Evolutionary conservation across 1,284 basidiomycete genomes (phyloP).

Genomic region (Sporisorium exsertum): DNA sequence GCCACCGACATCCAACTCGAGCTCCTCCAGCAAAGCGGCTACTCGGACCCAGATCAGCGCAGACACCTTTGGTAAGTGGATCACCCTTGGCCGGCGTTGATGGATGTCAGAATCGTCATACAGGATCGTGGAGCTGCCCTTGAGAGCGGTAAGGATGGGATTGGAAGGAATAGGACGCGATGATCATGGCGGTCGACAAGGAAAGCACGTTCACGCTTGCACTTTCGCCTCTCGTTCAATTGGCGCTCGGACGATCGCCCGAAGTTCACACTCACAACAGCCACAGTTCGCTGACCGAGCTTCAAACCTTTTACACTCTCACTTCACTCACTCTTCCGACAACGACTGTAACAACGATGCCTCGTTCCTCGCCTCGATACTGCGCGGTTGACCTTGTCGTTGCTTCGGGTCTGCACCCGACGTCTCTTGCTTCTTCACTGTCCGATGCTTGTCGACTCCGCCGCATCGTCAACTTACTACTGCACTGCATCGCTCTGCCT

Average conservation of each 20-base stretch:
- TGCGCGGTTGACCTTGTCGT: background rate
- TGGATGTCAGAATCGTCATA: background rate
- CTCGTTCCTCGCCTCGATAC: background rate
- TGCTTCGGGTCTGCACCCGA: background rate
- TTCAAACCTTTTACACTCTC: background rate
- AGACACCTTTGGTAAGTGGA: conserved; percentile 41
- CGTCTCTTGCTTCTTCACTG: background rate
- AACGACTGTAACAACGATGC: background rate
- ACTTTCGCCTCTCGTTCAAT: background rate
- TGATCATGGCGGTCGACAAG: background rate
- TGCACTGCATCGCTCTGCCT: background rate
- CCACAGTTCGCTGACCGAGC: conserved; percentile 9
- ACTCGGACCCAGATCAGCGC: conserved; percentile 20
- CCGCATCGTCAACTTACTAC: background rate
- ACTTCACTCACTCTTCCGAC: background rate
- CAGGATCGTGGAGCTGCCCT: background rate
- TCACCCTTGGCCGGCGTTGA: background rate
- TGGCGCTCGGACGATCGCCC: background rate
- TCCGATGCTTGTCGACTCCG: background rate
- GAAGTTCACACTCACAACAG: background rate
- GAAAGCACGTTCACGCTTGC: background rate
- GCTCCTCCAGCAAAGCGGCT: conserved; percentile 19
- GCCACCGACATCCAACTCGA: conserved; percentile 9
- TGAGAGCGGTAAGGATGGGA: background rate
- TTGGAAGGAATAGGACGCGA: background rate